Evolutionary conservation across 169 alveolate genomes (phyloP).

Genomic region (Babesia caballi): DNA sequence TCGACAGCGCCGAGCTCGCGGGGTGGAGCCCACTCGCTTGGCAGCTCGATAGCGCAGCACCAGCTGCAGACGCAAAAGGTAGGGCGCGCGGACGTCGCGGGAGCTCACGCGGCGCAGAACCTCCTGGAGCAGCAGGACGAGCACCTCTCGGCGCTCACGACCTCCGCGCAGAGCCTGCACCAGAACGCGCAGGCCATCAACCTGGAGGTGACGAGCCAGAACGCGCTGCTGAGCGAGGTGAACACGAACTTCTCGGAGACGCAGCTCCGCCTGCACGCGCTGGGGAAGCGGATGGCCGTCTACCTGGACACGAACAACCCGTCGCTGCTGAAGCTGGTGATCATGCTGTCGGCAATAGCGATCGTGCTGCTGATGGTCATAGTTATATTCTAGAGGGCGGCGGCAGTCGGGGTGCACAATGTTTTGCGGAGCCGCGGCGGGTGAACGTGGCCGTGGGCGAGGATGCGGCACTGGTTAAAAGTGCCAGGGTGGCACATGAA

Average conservation of each 20-base stretch:
- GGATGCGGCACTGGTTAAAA: too few relatives aligned
- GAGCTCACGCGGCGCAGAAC: neutral
- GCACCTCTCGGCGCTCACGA: conserved; percentile 25
- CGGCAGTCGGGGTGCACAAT: too few relatives aligned
- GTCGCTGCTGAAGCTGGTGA: conserved; percentile 44
- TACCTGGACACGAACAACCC: conserved; percentile 62
- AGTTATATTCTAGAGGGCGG: conserved; percentile 21
- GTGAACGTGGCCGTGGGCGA: too few relatives aligned
- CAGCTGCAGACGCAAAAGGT: conserved; percentile 57
- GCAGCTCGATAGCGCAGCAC: conserved; percentile 3
- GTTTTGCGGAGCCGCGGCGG: too few relatives aligned
- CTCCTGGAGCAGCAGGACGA: conserved; percentile 53
- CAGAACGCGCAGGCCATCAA: conserved; percentile 49
- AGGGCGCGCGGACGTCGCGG: neutral
- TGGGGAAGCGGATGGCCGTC: conserved; percentile 46
- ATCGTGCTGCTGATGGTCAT: conserved; percentile 32
- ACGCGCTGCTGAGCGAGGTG: conserved; percentile 24
- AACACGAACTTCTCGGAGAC: conserved; percentile 33
- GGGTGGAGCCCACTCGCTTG: neutral
- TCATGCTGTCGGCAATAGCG: conserved; percentile 35
- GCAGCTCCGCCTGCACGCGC: conserved; percentile 33
- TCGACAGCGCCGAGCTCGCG: too few relatives aligned
- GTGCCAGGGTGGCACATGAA: too few relatives aligned
- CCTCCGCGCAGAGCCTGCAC: conserved; percentile 52
- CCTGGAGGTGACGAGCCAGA: conserved; percentile 40